Conservation (phyloP, 371 early-diverging fungal genomes). For the Umbelopsis sp. region DNA sequence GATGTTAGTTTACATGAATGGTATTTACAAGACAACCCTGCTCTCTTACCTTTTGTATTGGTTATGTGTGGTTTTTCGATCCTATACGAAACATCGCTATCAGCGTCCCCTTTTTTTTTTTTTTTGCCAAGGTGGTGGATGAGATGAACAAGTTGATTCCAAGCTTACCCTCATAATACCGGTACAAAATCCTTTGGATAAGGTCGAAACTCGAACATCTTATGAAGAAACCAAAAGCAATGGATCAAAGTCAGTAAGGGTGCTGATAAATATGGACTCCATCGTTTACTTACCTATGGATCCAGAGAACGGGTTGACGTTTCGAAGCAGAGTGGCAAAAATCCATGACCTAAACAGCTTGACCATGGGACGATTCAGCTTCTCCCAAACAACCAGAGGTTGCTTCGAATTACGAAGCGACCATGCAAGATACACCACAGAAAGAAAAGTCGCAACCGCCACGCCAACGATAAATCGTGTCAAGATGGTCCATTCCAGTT, state of each 20-base stretch:
- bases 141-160: too few species aligned
- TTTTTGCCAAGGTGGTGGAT: not conserved
- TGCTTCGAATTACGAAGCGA: slow-evolving; percentile 44
- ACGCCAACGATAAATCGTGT: slow-evolving; percentile 42
- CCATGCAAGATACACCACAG: slow-evolving; percentile 42
- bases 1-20: slow-evolving; percentile 5
- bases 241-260: not conserved
- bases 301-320: slow-evolving; percentile 47
- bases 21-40: slow-evolving; percentile 7
- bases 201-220: slow-evolving; percentile 55
- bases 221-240: not conserved
- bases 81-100: slow-evolving; percentile 21
- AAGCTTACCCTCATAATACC: slow-evolving; percentile 52
- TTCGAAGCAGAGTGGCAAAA: slow-evolving; percentile 38
- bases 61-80: slow-evolving; percentile 28
- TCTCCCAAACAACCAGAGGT: slow-evolving; percentile 52
- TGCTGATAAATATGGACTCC: not conserved
- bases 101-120: not conserved
- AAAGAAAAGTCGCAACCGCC: slow-evolving; percentile 33
- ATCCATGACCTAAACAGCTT: slow-evolving; percentile 50
- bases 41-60: slow-evolving; percentile 27
- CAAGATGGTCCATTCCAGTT: slow-evolving; percentile 54
- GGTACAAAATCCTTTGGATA: slow-evolving; percentile 51
- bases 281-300: slow-evolving; percentile 41
- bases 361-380: slow-evolving; percentile 46